Evolutionary conservation across 2,329 filamentous ascomycete genomes (phyloP).

Genomic region (Knufia petricola): DNA sequence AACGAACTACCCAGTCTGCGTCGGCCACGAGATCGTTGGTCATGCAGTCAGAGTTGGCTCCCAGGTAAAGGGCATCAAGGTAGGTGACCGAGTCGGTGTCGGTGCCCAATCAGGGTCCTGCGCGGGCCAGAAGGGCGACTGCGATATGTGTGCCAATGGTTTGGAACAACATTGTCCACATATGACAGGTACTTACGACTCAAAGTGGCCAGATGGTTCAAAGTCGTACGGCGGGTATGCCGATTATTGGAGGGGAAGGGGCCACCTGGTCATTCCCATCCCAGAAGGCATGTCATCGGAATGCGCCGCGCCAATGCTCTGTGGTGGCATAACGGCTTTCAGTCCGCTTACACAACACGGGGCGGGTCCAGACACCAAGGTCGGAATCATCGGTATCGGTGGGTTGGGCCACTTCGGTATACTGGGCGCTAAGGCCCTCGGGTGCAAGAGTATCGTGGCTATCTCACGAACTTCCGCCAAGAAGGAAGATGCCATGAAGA

Average conservation of each 20-base stretch:
- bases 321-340: slow-evolving; percentile 64
- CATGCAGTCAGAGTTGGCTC: slow-evolving; percentile 46
- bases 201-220: slow-evolving; percentile 48
- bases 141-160: slow-evolving; percentile 43
- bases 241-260: slow-evolving; percentile 44
- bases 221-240: slow-evolving; percentile 56
- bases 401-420: slow-evolving; percentile 68
- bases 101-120: slow-evolving; percentile 53
- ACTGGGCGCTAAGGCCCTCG: slow-evolving; percentile 60
- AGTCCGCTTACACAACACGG: slow-evolving; percentile 58
- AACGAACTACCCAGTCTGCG: slow-evolving; percentile 34
- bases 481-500: slow-evolving; percentile 41
- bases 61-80: slow-evolving; percentile 35
- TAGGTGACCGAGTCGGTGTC: slow-evolving; percentile 56
- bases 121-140: slow-evolving; percentile 35
- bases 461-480: slow-evolving; percentile 47
- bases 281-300: slow-evolving; percentile 41
- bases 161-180: slow-evolving; percentile 35
- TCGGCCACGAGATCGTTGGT: slow-evolving; percentile 59
- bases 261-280: slow-evolving; percentile 32
- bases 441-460: slow-evolving; percentile 52
- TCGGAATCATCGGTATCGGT: slow-evolving; percentile 64
- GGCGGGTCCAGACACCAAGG: slow-evolving; percentile 58
- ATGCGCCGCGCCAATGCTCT: slow-evolving; percentile 60
- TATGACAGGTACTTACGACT: slow-evolving; percentile 49